These are phyloP conservation scores for Talaromyces amestolkiae DNA, from an alignment of 2,329 filamentous ascomycete species.

Conservation along the genomic window DNA sequence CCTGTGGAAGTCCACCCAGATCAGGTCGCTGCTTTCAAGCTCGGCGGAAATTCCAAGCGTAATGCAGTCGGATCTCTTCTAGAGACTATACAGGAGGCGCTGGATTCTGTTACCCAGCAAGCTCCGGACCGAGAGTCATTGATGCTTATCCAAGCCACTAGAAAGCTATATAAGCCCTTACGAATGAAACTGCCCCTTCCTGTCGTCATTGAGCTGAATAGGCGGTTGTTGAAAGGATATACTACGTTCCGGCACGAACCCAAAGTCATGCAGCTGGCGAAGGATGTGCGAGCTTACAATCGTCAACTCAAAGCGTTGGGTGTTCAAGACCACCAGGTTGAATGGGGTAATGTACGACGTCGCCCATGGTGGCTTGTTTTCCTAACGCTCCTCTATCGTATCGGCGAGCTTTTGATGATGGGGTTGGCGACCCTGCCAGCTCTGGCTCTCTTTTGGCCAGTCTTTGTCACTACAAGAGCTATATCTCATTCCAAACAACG, in stretches of 20 bases:
- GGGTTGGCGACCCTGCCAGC: slow-evolving; percentile 80
- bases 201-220: slow-evolving; percentile 89
- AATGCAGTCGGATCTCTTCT: slow-evolving; percentile 83
- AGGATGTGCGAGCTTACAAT: slow-evolving; percentile 80
- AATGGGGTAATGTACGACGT: slow-evolving; percentile 73
- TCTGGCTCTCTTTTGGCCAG: slow-evolving; percentile 78
- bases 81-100: slow-evolving; percentile 78
- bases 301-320: slow-evolving; percentile 78
- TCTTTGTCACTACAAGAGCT: slow-evolving; percentile 78
- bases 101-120: slow-evolving; percentile 85
- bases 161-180: slow-evolving; percentile 88
- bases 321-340: slow-evolving; percentile 88
- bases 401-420: slow-evolving; percentile 72
- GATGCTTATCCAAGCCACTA: slow-evolving; percentile 90
- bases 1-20: slow-evolving; percentile 84
- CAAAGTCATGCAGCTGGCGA: slow-evolving; percentile 73
- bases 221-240: slow-evolving; percentile 85
- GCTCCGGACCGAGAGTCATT: slow-evolving; percentile 92
- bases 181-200: slow-evolving; percentile 90
- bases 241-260: slow-evolving; percentile 87
- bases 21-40: slow-evolving; percentile 79
- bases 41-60: slow-evolving; percentile 65
- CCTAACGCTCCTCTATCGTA: slow-evolving; percentile 72
- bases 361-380: slow-evolving; percentile 66
- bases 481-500: slow-evolving; percentile 80